These are phyloP conservation scores for Hydnomerulius pinastri DNA, from an alignment of 768 basidiomycete species.

Conservation along the genomic window DNA sequence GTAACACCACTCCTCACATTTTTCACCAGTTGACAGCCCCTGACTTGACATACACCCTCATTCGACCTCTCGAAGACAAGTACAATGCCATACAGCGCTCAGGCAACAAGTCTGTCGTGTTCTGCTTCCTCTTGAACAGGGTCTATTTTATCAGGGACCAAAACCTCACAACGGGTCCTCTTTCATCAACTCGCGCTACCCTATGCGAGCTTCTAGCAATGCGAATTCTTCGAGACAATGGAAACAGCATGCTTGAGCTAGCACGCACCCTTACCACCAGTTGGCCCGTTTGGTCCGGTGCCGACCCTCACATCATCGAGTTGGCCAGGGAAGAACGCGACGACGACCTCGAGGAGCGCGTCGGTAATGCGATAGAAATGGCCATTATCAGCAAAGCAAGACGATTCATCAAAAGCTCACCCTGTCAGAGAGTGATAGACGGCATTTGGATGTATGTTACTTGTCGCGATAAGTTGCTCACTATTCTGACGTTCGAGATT, in stretches of 20 bases:
- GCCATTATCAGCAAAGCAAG: conserved; percentile 88
- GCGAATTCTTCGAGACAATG: conserved; percentile 71
- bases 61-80: conserved; percentile 86
- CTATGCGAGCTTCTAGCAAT: conserved; percentile 92
- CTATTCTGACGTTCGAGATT: conserved; percentile 20
- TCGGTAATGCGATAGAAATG: conserved; percentile 92
- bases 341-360: conserved; percentile 72
- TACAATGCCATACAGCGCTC: conserved; percentile 69
- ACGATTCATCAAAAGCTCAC: conserved; percentile 84
- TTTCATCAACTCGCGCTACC: conserved; percentile 74
- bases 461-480: neutral
- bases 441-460: conserved; percentile 70
- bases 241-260: conserved; percentile 66
- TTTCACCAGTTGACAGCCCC: conserved; percentile 68
- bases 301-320: conserved; percentile 57
- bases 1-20: conserved; percentile 8
- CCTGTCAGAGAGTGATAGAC: conserved; percentile 90
- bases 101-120: conserved; percentile 83
- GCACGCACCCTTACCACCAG: conserved; percentile 72
- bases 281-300: conserved; percentile 82
- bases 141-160: conserved; percentile 83
- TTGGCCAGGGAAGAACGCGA: conserved; percentile 65
- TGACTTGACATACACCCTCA: conserved; percentile 87
- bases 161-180: conserved; percentile 62
- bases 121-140: conserved; percentile 86